Evolutionary conservation across 257 asterid genomes (phyloP).

Genomic region (Coffea eugenioides): DNA sequence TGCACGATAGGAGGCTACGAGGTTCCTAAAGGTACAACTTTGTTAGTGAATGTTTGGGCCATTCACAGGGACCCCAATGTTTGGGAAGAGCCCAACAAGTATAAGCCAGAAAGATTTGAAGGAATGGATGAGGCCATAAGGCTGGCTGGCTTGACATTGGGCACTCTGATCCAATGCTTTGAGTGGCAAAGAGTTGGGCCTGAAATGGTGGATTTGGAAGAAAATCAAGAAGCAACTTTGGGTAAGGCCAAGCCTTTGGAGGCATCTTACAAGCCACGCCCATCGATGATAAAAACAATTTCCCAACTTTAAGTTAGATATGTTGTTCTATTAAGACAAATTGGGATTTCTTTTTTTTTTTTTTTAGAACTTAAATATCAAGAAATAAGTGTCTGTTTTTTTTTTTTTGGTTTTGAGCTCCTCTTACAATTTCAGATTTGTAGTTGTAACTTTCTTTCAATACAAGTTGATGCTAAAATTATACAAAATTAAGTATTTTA

Average conservation of each 20-base stretch:
- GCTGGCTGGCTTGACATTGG: neutral
- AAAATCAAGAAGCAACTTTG: neutral
- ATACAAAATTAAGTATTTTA: no score
- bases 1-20: slow-evolving; percentile 23
- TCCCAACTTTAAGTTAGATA: no score
- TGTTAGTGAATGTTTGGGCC: slow-evolving; percentile 38
- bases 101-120: slow-evolving; percentile 30
- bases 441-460: no score
- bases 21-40: slow-evolving; percentile 28
- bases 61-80: slow-evolving; percentile 35
- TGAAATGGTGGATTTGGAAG: neutral
- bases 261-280: no score
- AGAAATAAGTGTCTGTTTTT: no score
- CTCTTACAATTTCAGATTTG: no score
- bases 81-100: slow-evolving; percentile 33
- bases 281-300: no score
- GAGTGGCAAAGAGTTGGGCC: slow-evolving; percentile 6
- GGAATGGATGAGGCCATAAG: neutral
- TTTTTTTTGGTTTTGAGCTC: no score
- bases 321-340: no score
- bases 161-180: neutral
- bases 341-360: no score
- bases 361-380: no score
- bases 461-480: no score
- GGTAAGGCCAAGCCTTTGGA: neutral